Conservation (phyloP, 345 rosid genomes). For the Eucalyptus pumila region DNA sequence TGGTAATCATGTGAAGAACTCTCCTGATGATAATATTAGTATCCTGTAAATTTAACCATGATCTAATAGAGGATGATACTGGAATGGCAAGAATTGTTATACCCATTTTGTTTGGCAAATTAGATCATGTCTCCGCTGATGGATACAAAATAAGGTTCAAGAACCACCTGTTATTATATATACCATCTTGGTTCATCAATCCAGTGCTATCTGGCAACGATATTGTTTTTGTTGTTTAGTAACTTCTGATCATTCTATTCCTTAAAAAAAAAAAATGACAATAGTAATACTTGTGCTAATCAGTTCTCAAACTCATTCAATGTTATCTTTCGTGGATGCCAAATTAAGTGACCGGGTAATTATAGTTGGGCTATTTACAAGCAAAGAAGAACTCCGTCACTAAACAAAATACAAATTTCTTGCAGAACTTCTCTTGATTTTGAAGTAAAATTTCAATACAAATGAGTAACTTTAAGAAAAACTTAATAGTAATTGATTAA, state of each 20-base stretch:
- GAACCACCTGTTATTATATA: background rate
- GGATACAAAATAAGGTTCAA: background rate
- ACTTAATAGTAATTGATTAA: background rate
- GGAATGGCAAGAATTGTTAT: background rate
- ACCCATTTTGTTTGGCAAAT: background rate
- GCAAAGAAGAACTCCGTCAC: background rate
- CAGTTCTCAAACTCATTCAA: background rate
- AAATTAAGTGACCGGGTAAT: background rate
- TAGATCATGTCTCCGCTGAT: background rate
- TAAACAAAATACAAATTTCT: background rate
- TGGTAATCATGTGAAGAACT: background rate
- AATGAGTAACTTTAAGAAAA: background rate
- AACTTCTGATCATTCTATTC: background rate
- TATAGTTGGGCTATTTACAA: background rate
- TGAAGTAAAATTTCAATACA: background rate
- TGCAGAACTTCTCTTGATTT: background rate
- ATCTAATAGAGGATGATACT: background rate
- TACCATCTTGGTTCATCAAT: background rate
- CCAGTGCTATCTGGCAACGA: background rate
- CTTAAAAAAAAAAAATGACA: background rate
- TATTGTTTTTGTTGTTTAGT: background rate
- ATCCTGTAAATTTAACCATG: background rate
- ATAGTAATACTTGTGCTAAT: background rate
- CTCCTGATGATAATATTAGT: background rate
- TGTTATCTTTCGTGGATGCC: background rate